Conservation (phyloP, 2,329 filamentous ascomycete genomes). For the Penicillium rolfsii region DNA sequence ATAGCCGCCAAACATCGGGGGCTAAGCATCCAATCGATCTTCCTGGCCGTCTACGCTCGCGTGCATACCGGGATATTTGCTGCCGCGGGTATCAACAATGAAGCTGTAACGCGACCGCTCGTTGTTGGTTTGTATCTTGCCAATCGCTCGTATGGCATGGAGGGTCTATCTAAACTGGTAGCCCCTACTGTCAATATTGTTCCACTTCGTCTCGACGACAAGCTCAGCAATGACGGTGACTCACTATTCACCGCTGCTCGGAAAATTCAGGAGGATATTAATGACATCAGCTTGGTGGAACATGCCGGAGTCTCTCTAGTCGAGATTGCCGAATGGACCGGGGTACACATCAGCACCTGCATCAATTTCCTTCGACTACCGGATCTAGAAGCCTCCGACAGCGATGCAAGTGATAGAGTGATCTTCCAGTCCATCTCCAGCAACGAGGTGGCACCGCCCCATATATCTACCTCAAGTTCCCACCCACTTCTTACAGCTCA, state of each 20-base stretch:
- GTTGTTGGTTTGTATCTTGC: conserved; percentile 82
- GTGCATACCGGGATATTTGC: conserved; percentile 43
- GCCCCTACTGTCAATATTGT: conserved; percentile 80
- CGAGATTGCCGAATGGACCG: conserved; percentile 77
- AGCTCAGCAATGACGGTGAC: conserved; percentile 25
- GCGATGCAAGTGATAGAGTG: conserved; percentile 5
- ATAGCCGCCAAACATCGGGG: conserved; percentile 54
- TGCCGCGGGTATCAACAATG: conserved; percentile 6
- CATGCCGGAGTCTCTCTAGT: conserved; percentile 66
- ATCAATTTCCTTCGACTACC: conserved; percentile 77
- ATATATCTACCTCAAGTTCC: not conserved
- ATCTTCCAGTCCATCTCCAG: conserved; percentile 17
- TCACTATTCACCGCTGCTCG: conserved; percentile 57
- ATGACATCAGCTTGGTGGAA: conserved; percentile 59
- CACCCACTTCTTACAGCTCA: not conserved
- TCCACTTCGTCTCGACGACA: conserved; percentile 63
- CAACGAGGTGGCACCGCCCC: conserved; percentile 16
- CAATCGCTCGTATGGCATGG: conserved; percentile 64
- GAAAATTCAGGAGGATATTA: conserved; percentile 69
- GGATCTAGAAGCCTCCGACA: conserved; percentile 29
- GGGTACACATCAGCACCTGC: conserved; percentile 69
- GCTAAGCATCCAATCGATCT: conserved; percentile 71
- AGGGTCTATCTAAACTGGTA: conserved; percentile 54
- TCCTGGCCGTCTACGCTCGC: conserved; percentile 72
- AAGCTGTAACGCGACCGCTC: conserved; percentile 43